Conservation (phyloP, 495 filamentous ascomycete species). For the Tuber melanosporum region DNA sequence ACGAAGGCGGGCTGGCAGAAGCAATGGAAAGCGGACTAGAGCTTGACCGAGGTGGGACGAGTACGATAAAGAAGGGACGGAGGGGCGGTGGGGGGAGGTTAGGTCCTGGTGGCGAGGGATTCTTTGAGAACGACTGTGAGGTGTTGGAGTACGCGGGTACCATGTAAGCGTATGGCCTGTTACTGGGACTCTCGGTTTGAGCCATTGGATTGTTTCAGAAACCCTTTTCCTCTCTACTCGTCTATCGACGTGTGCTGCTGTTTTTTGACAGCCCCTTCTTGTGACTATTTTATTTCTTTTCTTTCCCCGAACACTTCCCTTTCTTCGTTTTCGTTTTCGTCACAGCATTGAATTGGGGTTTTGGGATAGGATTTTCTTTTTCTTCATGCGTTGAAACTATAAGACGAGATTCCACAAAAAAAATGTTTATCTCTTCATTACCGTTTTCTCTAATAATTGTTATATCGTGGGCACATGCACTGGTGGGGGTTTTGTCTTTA, state of each 20-base stretch:
- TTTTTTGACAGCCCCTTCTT: neutral
- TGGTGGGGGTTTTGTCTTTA: neutral
- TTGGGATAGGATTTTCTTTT: neutral
- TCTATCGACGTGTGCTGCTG: neutral
- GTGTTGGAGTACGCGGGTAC: conserved; percentile 61
- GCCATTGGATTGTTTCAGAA: neutral
- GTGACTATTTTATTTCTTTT: neutral
- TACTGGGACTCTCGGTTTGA: neutral
- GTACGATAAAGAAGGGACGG: conserved; percentile 19
- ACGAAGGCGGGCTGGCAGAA: conserved; percentile 32
- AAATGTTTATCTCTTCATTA: neutral
- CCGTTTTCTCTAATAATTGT: neutral
- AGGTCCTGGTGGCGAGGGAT: conserved; percentile 57
- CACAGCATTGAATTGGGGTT: neutral
- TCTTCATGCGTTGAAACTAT: neutral
- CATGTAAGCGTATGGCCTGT: neutral
- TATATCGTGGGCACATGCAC: neutral
- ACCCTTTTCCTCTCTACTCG: neutral
- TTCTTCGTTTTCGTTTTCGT: neutral
- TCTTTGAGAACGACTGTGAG: conserved; percentile 92
- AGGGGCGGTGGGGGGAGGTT: conserved; percentile 25
- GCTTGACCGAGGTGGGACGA: conserved; percentile 14
- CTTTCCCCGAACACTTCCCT: neutral
- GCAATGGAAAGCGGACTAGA: conserved; percentile 44
- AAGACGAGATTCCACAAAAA: neutral